Base-by-base conservation (phyloP, 306 rosid genomes). In the Rosa persica region DNA sequence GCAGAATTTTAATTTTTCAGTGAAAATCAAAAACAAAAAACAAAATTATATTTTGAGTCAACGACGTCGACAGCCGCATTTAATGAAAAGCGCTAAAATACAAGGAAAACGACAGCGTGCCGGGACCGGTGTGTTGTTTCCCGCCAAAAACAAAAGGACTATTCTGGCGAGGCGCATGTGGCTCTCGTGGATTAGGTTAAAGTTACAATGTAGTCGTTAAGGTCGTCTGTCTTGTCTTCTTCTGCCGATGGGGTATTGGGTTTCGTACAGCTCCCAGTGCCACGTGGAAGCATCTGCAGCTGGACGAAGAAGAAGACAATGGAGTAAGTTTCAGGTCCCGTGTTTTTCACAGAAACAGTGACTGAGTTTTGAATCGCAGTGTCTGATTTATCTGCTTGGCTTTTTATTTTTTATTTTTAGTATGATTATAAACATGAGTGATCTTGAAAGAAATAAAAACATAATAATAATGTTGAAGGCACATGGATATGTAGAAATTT, bases 131-230 rank as follows among this genome's bases (percentile, higher is more conserved):
- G 27, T 60, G 12, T 22, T 69, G 61, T 67, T 80, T 88, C 82
- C 87, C 87, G 89, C 90, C 88, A 82, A 81, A 77, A 52, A 39
- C 78, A 68, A 79, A 83, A 23, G 76, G 78, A 51, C 57, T 52
- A 64, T 19, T 20, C 25, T 20, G 25, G 25, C 10, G 52, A 13
- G 52, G 52, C 22, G 9, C 73, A 42, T 77, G 76, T 69, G 15
- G 73, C 47, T 78, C 6, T 80, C 6, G 30, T 23, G 74, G 75
- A 65, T 48, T n/a, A 27, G 17, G 3, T 12, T 5, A 5, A 34
- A 27, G 5, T 25, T 11, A 12, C 5, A 61, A 88, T 80, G 78
- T 85, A 85, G 91, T 91, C 97, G 94, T 92, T 89, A 77, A 60
- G 6, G n/a, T 22, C 40, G 42, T 15, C 11, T 62, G 67, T 30